Evolutionary conservation across 768 basidiomycete species (phyloP), one percentile per base, ranked within the genome.

Genomic region (Kwoniella pini): DNA sequence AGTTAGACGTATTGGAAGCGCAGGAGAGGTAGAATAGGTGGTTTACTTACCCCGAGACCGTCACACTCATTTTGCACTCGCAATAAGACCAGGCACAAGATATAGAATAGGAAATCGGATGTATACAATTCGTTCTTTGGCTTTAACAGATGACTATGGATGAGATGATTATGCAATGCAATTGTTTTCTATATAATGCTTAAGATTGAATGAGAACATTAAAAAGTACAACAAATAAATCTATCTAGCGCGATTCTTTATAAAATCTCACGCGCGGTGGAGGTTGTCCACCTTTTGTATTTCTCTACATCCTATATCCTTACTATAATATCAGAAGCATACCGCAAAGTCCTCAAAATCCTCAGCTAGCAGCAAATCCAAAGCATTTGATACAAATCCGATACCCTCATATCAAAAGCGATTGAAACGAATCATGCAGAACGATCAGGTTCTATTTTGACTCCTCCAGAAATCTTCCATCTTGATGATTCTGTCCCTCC

Each of bases 261-360:
- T 38, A 17, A 30, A n/a, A 11, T 28, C 21, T 45, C 27, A 55
- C 54, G 54, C 54, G 54, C 27, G 54, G 54, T 55, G 54, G 54
- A 55, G 54, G 54, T 22, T 31, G 43, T 55, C 54, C 54, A 55
- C 39, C 40, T 28, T 11, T n/a, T n/a, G n/a, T n/a, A n/a, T n/a
- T n/a, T n/a, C n/a, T n/a, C n/a, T n/a, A n/a, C n/a, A n/a, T n/a
- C n/a, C n/a, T n/a, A n/a, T n/a, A n/a, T n/a, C n/a, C n/a, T n/a
- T n/a, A n/a, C n/a, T n/a, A n/a, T n/a, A n/a, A n/a, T n/a, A n/a
- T n/a, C n/a, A n/a, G n/a, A n/a, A n/a, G n/a, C n/a, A n/a, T n/a
- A n/a, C n/a, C n/a, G n/a, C n/a, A n/a, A n/a, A n/a, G n/a, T n/a
- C n/a, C n/a, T n/a, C n/a, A n/a, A n/a, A n/a, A n/a, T n/a, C n/a